Evolutionary conservation across 2,329 filamentous ascomycete genomes (phyloP).

Genomic region (Ceratocystiopsis brevicomis): DNA sequence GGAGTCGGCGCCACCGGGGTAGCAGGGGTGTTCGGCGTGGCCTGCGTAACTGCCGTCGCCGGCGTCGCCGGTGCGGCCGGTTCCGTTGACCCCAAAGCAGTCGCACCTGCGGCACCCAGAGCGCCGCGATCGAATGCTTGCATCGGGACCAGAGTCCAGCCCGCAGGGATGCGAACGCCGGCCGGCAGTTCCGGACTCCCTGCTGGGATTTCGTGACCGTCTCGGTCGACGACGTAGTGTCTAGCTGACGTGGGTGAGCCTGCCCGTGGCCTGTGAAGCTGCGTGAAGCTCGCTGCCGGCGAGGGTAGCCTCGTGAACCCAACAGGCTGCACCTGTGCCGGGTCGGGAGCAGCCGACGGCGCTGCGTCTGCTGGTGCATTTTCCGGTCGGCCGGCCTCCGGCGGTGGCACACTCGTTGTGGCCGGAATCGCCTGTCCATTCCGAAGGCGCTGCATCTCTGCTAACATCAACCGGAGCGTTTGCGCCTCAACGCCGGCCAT

Average conservation of each 20-base stretch:
- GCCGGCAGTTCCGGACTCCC: slow-evolving; percentile 43
- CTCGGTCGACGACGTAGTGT: slow-evolving; percentile 27
- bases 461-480: slow-evolving; percentile 45
- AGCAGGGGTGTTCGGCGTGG: too few species aligned
- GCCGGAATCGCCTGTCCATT: slow-evolving; percentile 10
- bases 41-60: too few species aligned
- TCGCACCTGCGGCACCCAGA: background rate
- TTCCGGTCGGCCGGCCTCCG: background rate
- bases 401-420: background rate
- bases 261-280: slow-evolving; percentile 15
- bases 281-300: background rate
- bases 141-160: slow-evolving; percentile 46
- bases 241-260: slow-evolving; percentile 22
- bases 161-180: slow-evolving; percentile 43
- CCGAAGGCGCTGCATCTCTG: slow-evolving; percentile 48
- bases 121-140: slow-evolving; percentile 26
- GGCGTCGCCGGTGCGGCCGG: background rate
- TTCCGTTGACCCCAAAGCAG: background rate
- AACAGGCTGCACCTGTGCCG: background rate
- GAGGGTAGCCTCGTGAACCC: slow-evolving; percentile 1
- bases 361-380: background rate
- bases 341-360: background rate
- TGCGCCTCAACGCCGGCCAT: slow-evolving; percentile 48
- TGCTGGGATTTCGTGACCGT: slow-evolving; percentile 33
- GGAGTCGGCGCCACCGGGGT: too few species aligned